These are phyloP conservation scores for Fusarium multiceps DNA, from an alignment of 2,329 filamentous ascomycete species.

Conservation along the genomic window DNA sequence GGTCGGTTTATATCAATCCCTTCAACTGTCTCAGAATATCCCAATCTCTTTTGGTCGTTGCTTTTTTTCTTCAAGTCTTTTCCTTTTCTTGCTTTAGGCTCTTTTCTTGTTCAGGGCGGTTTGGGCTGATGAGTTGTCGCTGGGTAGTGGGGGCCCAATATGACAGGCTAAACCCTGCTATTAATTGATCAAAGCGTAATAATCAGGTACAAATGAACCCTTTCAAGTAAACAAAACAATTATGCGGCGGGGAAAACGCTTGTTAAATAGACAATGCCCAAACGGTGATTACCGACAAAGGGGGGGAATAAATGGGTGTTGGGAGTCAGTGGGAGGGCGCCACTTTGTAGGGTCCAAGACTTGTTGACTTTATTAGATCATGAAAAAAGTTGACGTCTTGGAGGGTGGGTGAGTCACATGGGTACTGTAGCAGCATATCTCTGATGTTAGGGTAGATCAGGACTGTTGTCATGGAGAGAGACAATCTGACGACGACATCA, in stretches of 20 bases:
- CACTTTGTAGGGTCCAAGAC: slow-evolving; percentile 21
- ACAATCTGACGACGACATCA: slow-evolving; percentile 10
- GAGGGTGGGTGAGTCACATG: slow-evolving; percentile 36
- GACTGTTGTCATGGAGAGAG: neutral
- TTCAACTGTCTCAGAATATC: neutral
- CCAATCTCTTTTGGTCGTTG: neutral
- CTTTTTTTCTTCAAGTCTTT: neutral
- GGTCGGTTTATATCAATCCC: slow-evolving; percentile 23
- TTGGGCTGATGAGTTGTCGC: slow-evolving; percentile 41
- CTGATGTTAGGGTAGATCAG: neutral
- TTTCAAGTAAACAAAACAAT: neutral
- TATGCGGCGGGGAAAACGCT: neutral
- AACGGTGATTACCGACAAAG: slow-evolving; percentile 21
- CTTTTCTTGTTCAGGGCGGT: slow-evolving; percentile 16
- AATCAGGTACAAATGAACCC: neutral
- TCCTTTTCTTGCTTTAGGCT: slow-evolving; percentile 9
- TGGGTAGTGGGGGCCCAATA: slow-evolving; percentile 37
- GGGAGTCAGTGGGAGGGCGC: slow-evolving; percentile 31
- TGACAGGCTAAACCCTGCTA: slow-evolving; percentile 36
- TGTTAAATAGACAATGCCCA: slow-evolving; percentile 18
- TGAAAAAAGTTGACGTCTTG: neutral
- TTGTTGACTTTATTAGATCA: too few species aligned
- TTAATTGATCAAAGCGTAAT: slow-evolving; percentile 18
- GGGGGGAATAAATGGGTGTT: neutral
- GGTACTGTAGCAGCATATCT: neutral